These are phyloP conservation scores for Nasturtium officinale DNA, from an alignment of 345 rosid species.

Conservation along the genomic window DNA sequence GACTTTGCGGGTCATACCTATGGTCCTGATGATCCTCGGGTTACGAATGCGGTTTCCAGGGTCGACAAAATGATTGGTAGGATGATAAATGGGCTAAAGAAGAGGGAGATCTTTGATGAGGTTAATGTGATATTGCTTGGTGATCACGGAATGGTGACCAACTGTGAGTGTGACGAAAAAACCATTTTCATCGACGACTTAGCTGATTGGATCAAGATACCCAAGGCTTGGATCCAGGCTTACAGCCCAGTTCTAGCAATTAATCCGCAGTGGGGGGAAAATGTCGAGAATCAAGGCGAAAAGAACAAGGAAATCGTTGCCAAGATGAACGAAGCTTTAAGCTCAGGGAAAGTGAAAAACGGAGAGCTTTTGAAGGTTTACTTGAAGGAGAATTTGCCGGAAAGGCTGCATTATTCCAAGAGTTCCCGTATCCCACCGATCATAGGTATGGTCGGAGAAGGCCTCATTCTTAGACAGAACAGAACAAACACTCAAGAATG, in stretches of 20 bases:
- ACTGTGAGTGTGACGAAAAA: slow-evolving; percentile 71
- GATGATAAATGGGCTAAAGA: slow-evolving; percentile 73
- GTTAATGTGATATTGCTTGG: slow-evolving; percentile 79
- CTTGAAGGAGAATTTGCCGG: slow-evolving; percentile 77
- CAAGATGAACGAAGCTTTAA: slow-evolving; percentile 75
- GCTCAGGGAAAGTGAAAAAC: slow-evolving; percentile 68
- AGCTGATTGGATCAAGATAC: slow-evolving; percentile 66
- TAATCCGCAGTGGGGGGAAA: slow-evolving; percentile 56
- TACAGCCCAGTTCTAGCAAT: slow-evolving; percentile 71
- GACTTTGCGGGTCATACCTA: slow-evolving; percentile 85
- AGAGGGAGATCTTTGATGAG: slow-evolving; percentile 72
- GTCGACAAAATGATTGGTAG: slow-evolving; percentile 75
- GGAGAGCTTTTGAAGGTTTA: slow-evolving; percentile 66
- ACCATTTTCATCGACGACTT: slow-evolving; percentile 70
- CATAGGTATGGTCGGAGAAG: slow-evolving; percentile 74
- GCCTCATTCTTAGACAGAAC: slow-evolving; percentile 69
- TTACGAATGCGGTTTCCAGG: slow-evolving; percentile 63
- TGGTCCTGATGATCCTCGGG: slow-evolving; percentile 83
- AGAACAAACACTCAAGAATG: slow-evolving; percentile 61
- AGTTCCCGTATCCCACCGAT: slow-evolving; percentile 80
- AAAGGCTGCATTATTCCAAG: slow-evolving; percentile 68
- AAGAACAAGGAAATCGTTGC: slow-evolving; percentile 52
- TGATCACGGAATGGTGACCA: slow-evolving; percentile 95
- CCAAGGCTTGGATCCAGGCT: slow-evolving; percentile 61
- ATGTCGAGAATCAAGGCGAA: slow-evolving; percentile 27